A percentile compares a stretch with the other conserved stretches of the same genome.
Evolutionary conservation across 176 grass and related monocot species (phyloP).

Genomic region (Leersia perrieri): DNA sequence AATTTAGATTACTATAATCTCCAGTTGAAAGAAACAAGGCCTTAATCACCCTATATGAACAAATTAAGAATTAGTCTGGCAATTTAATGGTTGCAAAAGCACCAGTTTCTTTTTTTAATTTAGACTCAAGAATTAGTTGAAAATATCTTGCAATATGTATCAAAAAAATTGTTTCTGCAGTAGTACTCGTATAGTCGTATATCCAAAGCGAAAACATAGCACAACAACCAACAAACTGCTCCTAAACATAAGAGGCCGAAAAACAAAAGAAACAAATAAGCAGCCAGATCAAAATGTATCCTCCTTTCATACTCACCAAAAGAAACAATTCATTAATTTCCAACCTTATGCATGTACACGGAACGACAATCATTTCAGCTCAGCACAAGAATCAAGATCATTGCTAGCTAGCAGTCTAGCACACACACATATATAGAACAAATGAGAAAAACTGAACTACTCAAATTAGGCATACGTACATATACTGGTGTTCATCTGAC

Average conservation of each 20-base stretch:
- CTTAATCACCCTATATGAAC: neutral
- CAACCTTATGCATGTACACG: slow-evolving; percentile 18
- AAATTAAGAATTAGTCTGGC: neutral
- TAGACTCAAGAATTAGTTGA: neutral
- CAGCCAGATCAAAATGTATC: neutral
- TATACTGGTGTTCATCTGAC: neutral
- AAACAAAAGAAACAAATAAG: too few species aligned
- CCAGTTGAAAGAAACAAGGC: too few species aligned
- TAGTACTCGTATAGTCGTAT: too few species aligned
- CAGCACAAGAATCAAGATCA: neutral
- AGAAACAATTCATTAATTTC: neutral
- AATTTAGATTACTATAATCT: too few species aligned
- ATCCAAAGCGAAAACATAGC: neutral
- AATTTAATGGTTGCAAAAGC: neutral
- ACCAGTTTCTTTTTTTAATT: neutral
- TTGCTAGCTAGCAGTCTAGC: neutral
- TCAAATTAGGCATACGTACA: neutral
- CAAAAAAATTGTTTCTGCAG: too few species aligned
- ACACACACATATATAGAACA: neutral
- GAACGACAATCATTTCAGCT: neutral
- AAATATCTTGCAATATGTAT: neutral
- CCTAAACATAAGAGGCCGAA: neutral
- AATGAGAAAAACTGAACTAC: neutral
- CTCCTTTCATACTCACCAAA: neutral
- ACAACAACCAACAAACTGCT: neutral